A percentile compares a stretch with the other conserved stretches of the same genome.
phyloP scores from a whole-genome alignment of 2,329 filamentous ascomycete genomes.

The Trichoderma brevicompactum region DNA sequence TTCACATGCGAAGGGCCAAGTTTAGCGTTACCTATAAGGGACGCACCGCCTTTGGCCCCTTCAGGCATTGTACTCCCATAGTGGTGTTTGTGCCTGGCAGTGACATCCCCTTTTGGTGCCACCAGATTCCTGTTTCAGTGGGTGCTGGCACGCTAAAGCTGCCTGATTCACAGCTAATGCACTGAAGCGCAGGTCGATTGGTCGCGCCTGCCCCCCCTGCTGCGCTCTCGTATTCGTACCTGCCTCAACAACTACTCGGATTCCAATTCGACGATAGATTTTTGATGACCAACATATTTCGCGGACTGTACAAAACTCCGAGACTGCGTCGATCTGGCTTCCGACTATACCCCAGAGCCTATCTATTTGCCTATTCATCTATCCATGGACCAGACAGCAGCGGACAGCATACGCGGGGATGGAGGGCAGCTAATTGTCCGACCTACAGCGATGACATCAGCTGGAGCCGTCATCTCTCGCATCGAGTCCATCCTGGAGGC shows the following conservation, averaged over 20 bases:
- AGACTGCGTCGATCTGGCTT: slow-evolving; percentile 4
- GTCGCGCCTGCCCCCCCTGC: not conserved
- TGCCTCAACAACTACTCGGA: not conserved
- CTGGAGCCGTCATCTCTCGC: slow-evolving; percentile 39
- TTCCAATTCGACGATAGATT: not conserved
- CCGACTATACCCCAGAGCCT: not conserved
- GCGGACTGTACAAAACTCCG: slow-evolving; percentile 15
- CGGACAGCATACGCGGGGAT: not conserved
- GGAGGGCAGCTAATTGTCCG: slow-evolving; percentile 8
- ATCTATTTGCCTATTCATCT: too few relatives aligned
- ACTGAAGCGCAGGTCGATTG: not conserved
- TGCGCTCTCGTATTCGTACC: slow-evolving; percentile 13
- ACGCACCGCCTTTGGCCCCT: not conserved
- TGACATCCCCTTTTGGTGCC: not conserved
- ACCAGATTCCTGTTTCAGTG: not conserved
- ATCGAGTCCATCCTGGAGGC: slow-evolving; percentile 45
- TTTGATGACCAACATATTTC: not conserved
- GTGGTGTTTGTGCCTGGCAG: slow-evolving; percentile 12
- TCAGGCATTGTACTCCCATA: not conserved
- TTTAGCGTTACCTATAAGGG: not conserved
- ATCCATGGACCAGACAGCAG: not conserved
- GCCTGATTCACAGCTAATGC: slow-evolving; percentile 1
- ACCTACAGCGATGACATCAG: slow-evolving; percentile 7
- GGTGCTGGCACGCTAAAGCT: not conserved
- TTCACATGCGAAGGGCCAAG: slow-evolving; percentile 7